These are phyloP conservation scores for Kwoniella shivajii DNA, from an alignment of 1,284 basidiomycete species.

Conservation along the genomic window DNA sequence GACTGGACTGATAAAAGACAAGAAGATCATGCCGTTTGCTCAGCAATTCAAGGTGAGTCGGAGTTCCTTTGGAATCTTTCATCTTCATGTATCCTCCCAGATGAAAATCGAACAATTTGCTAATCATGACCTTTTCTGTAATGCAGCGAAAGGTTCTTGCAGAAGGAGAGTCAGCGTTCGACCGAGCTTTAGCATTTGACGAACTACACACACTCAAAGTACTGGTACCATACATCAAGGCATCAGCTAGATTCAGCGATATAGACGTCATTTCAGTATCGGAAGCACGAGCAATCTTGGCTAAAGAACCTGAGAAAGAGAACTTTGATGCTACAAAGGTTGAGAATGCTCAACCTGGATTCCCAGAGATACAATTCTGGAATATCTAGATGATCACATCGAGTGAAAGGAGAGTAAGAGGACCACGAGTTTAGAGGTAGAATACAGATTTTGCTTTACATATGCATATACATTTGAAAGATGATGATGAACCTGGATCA, in stretches of 20 bases:
- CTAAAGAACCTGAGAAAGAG: slow-evolving; percentile 37
- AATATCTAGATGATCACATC: slow-evolving; percentile 33
- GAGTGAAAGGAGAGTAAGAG: background rate
- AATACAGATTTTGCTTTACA: too few species aligned
- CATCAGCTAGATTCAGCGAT: slow-evolving; percentile 73
- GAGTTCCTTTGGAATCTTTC: background rate
- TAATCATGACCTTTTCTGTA: background rate
- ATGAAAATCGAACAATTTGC: background rate
- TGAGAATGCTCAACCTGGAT: slow-evolving; percentile 84
- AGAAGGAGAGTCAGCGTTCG: slow-evolving; percentile 76
- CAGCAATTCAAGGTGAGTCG: slow-evolving; percentile 79
- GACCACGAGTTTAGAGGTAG: too few species aligned
- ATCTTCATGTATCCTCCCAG: too few species aligned
- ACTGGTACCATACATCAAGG: slow-evolving; percentile 79
- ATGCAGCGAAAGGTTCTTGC: slow-evolving; percentile 73
- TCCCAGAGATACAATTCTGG: slow-evolving; percentile 80
- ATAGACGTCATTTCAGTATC: slow-evolving; percentile 72
- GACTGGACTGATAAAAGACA: slow-evolving; percentile 91
- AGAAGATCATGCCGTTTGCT: slow-evolving; percentile 93
- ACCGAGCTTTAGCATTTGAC: slow-evolving; percentile 82
- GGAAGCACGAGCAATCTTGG: slow-evolving; percentile 58
- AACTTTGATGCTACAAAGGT: slow-evolving; percentile 57
- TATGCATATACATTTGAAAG: too few species aligned
- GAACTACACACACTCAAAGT: slow-evolving; percentile 76
- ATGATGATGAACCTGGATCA: too few species aligned